Evolutionary conservation across 305 asterid genomes (phyloP).

Genomic region (Solanum chacoense): DNA sequence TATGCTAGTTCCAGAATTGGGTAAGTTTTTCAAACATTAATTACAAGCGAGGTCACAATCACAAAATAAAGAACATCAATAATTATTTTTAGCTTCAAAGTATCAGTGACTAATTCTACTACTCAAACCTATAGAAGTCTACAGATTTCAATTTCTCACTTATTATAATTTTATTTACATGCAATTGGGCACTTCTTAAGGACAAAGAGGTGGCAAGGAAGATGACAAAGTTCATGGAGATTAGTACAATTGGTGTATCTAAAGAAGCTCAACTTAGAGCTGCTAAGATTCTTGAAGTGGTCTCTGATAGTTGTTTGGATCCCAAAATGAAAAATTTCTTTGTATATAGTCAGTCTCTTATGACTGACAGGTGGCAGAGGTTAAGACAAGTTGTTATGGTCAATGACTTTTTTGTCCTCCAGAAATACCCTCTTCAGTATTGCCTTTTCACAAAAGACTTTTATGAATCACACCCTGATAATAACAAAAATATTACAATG

Average conservation of each 20-base stretch:
- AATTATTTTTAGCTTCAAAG: background rate
- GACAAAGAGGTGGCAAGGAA: slow-evolving; percentile 31
- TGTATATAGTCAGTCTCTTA: slow-evolving; percentile 14
- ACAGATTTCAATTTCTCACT: background rate
- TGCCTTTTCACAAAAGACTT: slow-evolving; percentile 39
- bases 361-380: slow-evolving; percentile 56
- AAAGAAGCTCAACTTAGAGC: slow-evolving; percentile 54
- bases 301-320: slow-evolving; percentile 42
- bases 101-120: background rate
- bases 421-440: slow-evolving; percentile 34
- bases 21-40: background rate
- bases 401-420: slow-evolving; percentile 19
- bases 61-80: background rate
- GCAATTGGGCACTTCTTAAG: slow-evolving; percentile 65
- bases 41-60: background rate
- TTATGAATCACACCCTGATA: slow-evolving; percentile 55
- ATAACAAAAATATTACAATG: background rate
- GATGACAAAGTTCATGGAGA: background rate
- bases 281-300: slow-evolving; percentile 41
- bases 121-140: background rate
- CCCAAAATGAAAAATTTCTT: slow-evolving; percentile 38
- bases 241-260: slow-evolving; percentile 53
- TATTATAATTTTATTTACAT: background rate
- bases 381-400: slow-evolving; percentile 22
- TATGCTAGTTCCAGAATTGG: background rate